Evolutionary conservation across 805 yeast species (phyloP).

Genomic region (Yarrowia sp.): DNA sequence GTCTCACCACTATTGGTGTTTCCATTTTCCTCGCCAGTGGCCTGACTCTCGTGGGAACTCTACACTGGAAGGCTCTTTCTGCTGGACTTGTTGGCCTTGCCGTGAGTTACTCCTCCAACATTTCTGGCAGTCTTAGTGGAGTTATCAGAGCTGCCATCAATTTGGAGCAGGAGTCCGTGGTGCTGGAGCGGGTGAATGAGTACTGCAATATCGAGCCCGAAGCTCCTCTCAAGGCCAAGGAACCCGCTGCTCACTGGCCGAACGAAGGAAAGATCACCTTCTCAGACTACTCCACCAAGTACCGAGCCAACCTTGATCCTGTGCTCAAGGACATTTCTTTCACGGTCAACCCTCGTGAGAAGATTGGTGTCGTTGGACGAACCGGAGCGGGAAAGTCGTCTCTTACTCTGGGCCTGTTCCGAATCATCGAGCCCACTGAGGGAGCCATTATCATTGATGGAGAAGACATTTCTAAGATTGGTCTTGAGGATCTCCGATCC

Average conservation of each 20-base stretch:
- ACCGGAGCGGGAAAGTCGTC: slow-evolving; percentile 90
- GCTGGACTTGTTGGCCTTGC: slow-evolving; percentile 64
- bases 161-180: slow-evolving; percentile 45
- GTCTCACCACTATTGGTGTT: neutral
- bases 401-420: slow-evolving; percentile 67
- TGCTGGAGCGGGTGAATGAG: slow-evolving; percentile 67
- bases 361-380: slow-evolving; percentile 83
- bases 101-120: slow-evolving; percentile 50
- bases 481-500: slow-evolving; percentile 65
- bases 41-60: slow-evolving; percentile 28
- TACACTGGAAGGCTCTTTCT: slow-evolving; percentile 27
- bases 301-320: slow-evolving; percentile 62
- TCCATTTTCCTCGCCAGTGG: slow-evolving; percentile 31
- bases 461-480: slow-evolving; percentile 59
- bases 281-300: slow-evolving; percentile 56
- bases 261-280: slow-evolving; percentile 64
- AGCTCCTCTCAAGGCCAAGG: slow-evolving; percentile 40
- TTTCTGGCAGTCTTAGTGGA: slow-evolving; percentile 47
- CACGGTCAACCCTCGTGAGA: slow-evolving; percentile 55
- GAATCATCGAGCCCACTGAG: slow-evolving; percentile 57
- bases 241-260: slow-evolving; percentile 45
- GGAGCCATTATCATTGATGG: slow-evolving; percentile 67
- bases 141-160: slow-evolving; percentile 40
- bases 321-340: slow-evolving; percentile 59
- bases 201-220: slow-evolving; percentile 60